phyloP scores from a whole-genome alignment of 163 green algal genomes.

The Chlorella variabilis region DNA sequence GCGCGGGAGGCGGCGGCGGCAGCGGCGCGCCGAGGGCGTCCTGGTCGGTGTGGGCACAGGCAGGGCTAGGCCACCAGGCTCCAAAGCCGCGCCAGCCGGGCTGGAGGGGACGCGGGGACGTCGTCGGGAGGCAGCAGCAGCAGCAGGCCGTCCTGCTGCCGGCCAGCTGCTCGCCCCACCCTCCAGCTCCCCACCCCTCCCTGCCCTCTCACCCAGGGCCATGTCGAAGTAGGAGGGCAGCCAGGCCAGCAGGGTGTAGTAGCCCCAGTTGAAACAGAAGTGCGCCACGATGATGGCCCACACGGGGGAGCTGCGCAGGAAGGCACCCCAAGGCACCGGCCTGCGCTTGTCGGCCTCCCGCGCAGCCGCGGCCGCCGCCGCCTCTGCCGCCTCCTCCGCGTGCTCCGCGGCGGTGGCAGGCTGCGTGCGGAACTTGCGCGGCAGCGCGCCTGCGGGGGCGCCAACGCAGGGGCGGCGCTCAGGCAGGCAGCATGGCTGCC shows the following conservation, averaged over 20 bases:
- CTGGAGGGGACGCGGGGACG: too few species aligned
- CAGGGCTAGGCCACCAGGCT: too few species aligned
- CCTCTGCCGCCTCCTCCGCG: not conserved
- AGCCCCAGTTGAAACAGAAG: slow-evolving; percentile 98
- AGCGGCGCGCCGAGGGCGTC: too few species aligned
- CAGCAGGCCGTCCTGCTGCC: too few species aligned
- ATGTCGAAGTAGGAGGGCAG: slow-evolving; percentile 97
- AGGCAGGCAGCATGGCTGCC: too few species aligned
- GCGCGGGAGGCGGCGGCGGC: too few species aligned
- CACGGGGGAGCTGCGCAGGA: slow-evolving; percentile 80
- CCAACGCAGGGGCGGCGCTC: not conserved
- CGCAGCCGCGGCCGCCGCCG: not conserved
- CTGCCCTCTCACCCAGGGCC: slow-evolving; percentile 73
- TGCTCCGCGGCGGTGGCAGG: not conserved
- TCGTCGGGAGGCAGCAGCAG: too few species aligned
- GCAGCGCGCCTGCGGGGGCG: slow-evolving; percentile 10
- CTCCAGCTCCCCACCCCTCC: too few species aligned
- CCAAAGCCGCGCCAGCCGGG: too few species aligned
- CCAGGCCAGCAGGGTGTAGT: slow-evolving; percentile 97
- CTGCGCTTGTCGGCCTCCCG: not conserved
- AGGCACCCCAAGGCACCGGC: slow-evolving; percentile 74
- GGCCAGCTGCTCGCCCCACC: too few species aligned
- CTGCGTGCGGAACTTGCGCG: slow-evolving; percentile 5
- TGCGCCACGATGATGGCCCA: slow-evolving; percentile 95
- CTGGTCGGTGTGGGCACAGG: too few species aligned